A percentile compares a stretch with the other conserved stretches of the same genome.
Conservation (phyloP, 192 early-diverging fungal species). For the Kickxella alabastrina region DNA sequence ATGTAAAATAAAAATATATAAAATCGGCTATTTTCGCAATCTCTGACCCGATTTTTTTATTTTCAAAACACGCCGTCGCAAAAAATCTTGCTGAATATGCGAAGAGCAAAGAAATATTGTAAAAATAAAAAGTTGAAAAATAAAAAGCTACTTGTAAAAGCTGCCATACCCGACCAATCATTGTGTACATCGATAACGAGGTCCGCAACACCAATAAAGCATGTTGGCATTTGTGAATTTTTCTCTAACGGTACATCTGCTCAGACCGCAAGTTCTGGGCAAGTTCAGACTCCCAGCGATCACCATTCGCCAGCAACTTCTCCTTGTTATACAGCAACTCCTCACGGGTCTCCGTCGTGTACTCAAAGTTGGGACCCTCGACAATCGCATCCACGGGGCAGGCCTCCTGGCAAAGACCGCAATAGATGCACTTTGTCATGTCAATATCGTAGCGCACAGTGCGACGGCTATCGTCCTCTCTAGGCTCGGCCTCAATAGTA, state of each 20-base stretch:
- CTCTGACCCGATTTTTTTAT: no score
- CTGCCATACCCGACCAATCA: no score
- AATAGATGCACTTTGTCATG: constrained; percentile 98
- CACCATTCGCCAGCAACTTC: constrained; percentile 93
- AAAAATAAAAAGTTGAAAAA: not conserved
- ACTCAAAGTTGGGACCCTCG: constrained; percentile 95
- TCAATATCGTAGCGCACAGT: constrained; percentile 99
- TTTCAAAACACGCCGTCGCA: no score
- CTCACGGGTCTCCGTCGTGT: constrained; percentile 94
- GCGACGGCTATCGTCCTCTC: constrained; percentile 89
- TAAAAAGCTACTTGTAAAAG: not conserved
- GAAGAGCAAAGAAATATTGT: not conserved
- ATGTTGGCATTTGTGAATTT: not conserved
- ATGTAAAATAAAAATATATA: not conserved
- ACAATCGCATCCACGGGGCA: constrained; percentile 98
- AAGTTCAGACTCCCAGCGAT: constrained; percentile 96
- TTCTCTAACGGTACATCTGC: constrained; percentile 57
- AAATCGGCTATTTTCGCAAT: not conserved
- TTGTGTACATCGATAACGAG: no score
- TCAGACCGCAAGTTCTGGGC: constrained; percentile 69
- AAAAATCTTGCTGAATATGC: not conserved
- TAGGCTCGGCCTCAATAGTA: constrained; percentile 94
- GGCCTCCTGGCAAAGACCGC: constrained; percentile 96
- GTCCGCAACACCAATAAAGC: no score
- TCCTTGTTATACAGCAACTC: constrained; percentile 98